These are phyloP conservation scores for Butyriboletus appendiculatus DNA, from an alignment of 1,284 basidiomycete species.

Conservation along the genomic window DNA sequence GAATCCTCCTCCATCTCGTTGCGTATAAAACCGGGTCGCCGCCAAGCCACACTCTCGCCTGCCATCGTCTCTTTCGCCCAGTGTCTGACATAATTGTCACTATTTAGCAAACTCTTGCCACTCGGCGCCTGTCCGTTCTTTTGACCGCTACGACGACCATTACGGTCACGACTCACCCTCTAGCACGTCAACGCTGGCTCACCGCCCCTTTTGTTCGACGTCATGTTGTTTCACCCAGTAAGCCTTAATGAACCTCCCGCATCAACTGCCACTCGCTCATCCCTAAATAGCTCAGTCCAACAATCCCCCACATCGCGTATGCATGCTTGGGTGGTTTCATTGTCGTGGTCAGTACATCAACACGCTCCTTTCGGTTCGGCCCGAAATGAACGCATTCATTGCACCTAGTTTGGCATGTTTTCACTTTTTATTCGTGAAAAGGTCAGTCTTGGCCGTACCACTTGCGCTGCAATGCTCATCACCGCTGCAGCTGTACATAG, in stretches of 20 bases:
- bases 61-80: not conserved
- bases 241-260: conserved; percentile 1
- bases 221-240: conserved; percentile 34
- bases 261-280: not conserved
- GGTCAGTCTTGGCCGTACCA: conserved; percentile 40
- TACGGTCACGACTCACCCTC: conserved; percentile 3
- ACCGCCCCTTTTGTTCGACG: not conserved
- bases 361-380: not conserved
- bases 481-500: conserved; percentile 76
- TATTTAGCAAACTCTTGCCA: not conserved
- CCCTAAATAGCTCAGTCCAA: conserved; percentile 61
- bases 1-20: not conserved
- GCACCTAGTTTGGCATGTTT: conserved; percentile 86
- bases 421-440: conserved; percentile 91
- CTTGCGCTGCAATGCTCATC: conserved; percentile 11
- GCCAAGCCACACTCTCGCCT: not conserved
- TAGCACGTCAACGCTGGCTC: not conserved
- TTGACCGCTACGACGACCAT: conserved; percentile 5
- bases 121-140: not conserved
- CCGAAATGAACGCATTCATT: not conserved
- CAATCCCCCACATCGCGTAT: conserved; percentile 76
- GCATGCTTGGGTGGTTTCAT: conserved; percentile 84
- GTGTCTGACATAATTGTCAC: conserved; percentile 16
- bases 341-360: conserved; percentile 58
- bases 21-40: conserved; percentile 6